Evolutionary conservation across 495 filamentous ascomycete genomes (phyloP), one percentile per base, ranked within the genome.

Genomic region (Penicillium malachiteum): DNA sequence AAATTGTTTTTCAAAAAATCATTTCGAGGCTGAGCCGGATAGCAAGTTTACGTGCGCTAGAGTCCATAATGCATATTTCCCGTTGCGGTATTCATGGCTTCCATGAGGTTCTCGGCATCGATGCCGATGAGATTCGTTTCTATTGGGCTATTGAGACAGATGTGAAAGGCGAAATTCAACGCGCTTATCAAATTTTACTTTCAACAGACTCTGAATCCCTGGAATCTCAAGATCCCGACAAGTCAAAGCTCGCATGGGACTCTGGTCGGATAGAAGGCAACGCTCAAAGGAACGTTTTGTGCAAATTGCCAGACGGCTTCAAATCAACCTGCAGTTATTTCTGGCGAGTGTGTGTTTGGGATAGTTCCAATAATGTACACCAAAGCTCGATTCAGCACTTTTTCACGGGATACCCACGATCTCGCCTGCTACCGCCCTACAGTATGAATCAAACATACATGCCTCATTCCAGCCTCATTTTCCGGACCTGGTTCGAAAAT

Each of bases 361-460:
- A 64, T 12, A 48, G 62, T 11, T 30, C 30, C 10, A 49, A 54
- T 7, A 14, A 54, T 14, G 7, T 37, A 10, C 53, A 58, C 41
- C 54, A 58, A 8, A 64, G 63, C 17, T 39, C 58, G 0, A 33
- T 57, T 13, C 65, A 69, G 32, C 48, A 69, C 31, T 66, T 69
- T 38, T 69, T 64, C 43, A 66, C 63, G 2, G 57, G 54, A 16
- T 64, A 64, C 41, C 57, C 66, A 2, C 54, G 58, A 7, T 60
- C 63, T 7, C 60, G 46, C 47, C 63, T 64, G 7, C 42, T 69
- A 26, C 66, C 66, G 12, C 66, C 66, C 0, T 69, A 69, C 33
- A 66, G 63, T 42, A 69, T 69, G 66, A 69, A 69, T 48, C 66
- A 69, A 37, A 66, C 63, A 9, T 69, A 69, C 49, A 69, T 69